Conservation (phyloP, 169 alveolate genomes). For the Cryptosporidium sp. region DNA sequence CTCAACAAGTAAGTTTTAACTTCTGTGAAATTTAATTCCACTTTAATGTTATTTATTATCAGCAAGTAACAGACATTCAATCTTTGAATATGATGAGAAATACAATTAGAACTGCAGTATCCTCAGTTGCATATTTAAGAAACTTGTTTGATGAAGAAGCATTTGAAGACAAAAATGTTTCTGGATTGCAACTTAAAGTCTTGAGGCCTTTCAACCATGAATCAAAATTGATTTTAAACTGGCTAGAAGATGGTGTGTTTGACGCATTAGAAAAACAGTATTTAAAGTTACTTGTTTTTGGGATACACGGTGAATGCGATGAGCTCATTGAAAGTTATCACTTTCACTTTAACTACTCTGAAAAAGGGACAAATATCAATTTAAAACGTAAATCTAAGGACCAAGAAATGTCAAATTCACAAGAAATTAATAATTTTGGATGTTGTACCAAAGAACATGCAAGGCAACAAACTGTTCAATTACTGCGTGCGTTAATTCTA, state of each 20-base stretch:
- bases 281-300: slow-evolving; percentile 81
- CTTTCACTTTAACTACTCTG: slow-evolving; percentile 78
- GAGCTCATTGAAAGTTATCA: slow-evolving; percentile 83
- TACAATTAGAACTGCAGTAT: slow-evolving; percentile 80
- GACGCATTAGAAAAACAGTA: slow-evolving; percentile 85
- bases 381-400: slow-evolving; percentile 54
- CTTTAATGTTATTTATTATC: not conserved
- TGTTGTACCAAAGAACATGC: slow-evolving; percentile 79
- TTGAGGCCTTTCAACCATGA: slow-evolving; percentile 78
- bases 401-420: slow-evolving; percentile 26
- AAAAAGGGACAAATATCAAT: slow-evolving; percentile 75
- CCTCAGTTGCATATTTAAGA: slow-evolving; percentile 80
- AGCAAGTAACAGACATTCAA: slow-evolving; percentile 80
- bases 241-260: slow-evolving; percentile 88
- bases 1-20: slow-evolving; percentile 52
- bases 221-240: slow-evolving; percentile 81
- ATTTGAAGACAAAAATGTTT: slow-evolving; percentile 80
- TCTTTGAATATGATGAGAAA: slow-evolving; percentile 80
- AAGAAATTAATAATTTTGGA: slow-evolving; percentile 76
- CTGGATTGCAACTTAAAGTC: slow-evolving; percentile 79
- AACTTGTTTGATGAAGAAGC: slow-evolving; percentile 81
- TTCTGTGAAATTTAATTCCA: slow-evolving; percentile 1
- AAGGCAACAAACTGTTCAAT: slow-evolving; percentile 79
- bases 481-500: slow-evolving; percentile 82
- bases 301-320: slow-evolving; percentile 82